A percentile compares a stretch with the other conserved stretches of the same genome.
Evolutionary conservation across 768 basidiomycete genomes (phyloP).

Genomic region (Trametes elegans): DNA sequence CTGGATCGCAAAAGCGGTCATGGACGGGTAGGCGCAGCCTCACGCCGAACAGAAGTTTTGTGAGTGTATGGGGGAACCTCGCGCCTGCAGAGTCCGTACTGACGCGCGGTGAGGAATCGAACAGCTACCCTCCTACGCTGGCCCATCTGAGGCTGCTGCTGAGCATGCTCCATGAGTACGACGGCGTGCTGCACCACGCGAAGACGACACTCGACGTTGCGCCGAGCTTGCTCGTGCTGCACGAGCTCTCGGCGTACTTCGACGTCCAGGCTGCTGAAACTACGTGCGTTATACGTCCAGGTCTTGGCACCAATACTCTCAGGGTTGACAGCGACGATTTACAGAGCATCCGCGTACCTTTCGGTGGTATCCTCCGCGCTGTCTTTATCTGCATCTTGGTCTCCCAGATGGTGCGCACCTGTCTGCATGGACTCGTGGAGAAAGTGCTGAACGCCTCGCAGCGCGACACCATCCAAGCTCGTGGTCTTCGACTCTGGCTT

Average conservation of each 20-base stretch:
- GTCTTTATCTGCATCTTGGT: conserved; percentile 38
- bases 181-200: conserved; percentile 24
- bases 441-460: too few relatives aligned
- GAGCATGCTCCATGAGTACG: conserved; percentile 43
- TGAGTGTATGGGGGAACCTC: conserved; percentile 33
- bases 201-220: conserved; percentile 37
- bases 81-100: background rate
- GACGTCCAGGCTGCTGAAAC: conserved; percentile 8
- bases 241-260: conserved; percentile 61
- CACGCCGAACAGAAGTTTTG: conserved; percentile 46
- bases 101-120: conserved; percentile 4
- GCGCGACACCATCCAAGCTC: conserved; percentile 33
- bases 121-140: conserved; percentile 63
- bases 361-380: conserved; percentile 48
- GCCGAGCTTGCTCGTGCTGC: conserved; percentile 56
- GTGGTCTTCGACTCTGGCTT: conserved; percentile 62
- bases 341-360: conserved; percentile 51
- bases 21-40: conserved; percentile 25
- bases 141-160: conserved; percentile 54
- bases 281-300: conserved; percentile 18
- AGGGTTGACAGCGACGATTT: too few relatives aligned
- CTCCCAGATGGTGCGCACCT: conserved; percentile 26
- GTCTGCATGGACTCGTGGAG: too few relatives aligned
- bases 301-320: too few relatives aligned
- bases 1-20: conserved; percentile 30